Base-by-base conservation (phyloP, 192 early-diverging fungal genomes). In the Ambispora gerdemannii region DNA sequence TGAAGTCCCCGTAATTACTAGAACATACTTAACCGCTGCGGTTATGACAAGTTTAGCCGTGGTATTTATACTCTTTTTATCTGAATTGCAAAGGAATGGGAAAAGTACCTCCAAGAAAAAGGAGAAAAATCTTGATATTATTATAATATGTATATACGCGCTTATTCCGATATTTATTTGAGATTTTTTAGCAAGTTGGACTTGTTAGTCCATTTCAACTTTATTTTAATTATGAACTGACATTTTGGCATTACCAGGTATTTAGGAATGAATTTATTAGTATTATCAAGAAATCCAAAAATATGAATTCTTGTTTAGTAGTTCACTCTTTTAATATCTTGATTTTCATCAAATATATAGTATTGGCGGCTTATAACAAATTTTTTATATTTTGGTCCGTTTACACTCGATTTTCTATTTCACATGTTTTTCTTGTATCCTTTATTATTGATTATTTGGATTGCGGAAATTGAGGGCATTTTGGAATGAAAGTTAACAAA, bases 361-460 rank as follows among this genome's bases (percentile, higher is more conserved):
- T 96, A 89, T 81, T 96, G 95, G 95, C 83, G 97, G 19, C 81
- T 96, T 27, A 32, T 95, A 3, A 96, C 96, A 2, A 92, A 90
- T 55, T 99, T 98, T 72, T 75, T 99, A 67, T 99, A 93, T 73
- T 92, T 95, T 84, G 97, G 97, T 25, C 77, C 82, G 3, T 79
- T 98, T 50, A 93, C 92, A 8, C 75, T 99, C 20, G 92, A 98
- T 75, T 95, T 94, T 73, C 72, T 95, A 24, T 93, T 98, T 75
- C 93, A 96, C 78, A 89, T 97, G 85, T 99, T 93, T 73, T 90
- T 92, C 79, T 75, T 94, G 86, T 87, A 81, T 62, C 70, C 56
- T 61, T 62, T 20, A 52, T 7, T 27, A 60, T 47, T 43, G 20
- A 56, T 13, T 3, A 30, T n/a, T 38, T 28, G 4, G 11, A 59